Evolutionary conservation across 768 basidiomycete species (phyloP).

Genomic region (Boletus tomentosulus): DNA sequence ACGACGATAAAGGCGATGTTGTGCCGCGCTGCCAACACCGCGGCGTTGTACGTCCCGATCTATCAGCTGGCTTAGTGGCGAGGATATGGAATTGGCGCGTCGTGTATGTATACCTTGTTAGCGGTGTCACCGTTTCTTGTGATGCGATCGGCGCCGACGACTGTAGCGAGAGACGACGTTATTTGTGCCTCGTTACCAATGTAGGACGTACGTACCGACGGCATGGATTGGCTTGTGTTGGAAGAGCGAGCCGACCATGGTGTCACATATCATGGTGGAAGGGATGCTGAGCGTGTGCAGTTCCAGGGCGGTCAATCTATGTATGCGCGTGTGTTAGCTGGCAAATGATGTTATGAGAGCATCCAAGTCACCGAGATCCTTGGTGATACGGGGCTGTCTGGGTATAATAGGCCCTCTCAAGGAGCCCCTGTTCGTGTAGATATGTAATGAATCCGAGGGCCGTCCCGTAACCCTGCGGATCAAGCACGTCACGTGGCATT

Average conservation of each 20-base stretch:
- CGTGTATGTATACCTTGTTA: slow-evolving; percentile 60
- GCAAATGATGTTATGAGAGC: not conserved
- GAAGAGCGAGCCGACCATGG: slow-evolving; percentile 94
- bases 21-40: slow-evolving; percentile 85
- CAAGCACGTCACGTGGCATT: not conserved
- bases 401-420: slow-evolving; percentile 85
- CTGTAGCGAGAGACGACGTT: slow-evolving; percentile 32
- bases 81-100: not conserved
- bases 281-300: slow-evolving; percentile 80
- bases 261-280: slow-evolving; percentile 93
- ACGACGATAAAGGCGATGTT: slow-evolving; percentile 90
- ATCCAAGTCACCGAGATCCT: slow-evolving; percentile 60
- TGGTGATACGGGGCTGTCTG: slow-evolving; percentile 95
- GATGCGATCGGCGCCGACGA: slow-evolving; percentile 85
- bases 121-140: slow-evolving; percentile 95
- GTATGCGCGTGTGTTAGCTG: not conserved
- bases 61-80: slow-evolving; percentile 11
- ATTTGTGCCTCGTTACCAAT: not conserved
- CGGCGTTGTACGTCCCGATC: slow-evolving; percentile 96
- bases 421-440: slow-evolving; percentile 71
- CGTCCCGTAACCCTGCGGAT: slow-evolving; percentile 88
- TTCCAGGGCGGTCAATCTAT: slow-evolving; percentile 84
- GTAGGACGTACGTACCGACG: slow-evolving; percentile 46
- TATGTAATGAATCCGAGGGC: slow-evolving; percentile 92
- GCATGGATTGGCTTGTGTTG: slow-evolving; percentile 82